Evolutionary conservation across 129 eudicot species (phyloP), one percentile per base, ranked within the genome.

Genomic region (Kitagawia praeruptora): DNA sequence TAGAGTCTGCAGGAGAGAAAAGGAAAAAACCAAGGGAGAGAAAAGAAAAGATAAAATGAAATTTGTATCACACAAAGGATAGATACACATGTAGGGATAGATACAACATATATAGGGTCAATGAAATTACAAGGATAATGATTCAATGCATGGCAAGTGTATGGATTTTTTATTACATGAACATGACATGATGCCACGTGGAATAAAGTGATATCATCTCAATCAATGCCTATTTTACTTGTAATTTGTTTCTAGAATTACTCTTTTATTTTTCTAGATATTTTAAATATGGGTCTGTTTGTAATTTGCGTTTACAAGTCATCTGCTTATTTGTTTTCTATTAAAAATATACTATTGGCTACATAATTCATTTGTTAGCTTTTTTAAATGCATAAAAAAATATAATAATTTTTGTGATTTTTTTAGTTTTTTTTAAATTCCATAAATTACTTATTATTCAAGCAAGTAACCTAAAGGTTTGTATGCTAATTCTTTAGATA

Each of bases 151-250:
- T 61, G 69, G 69, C 69, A 61, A 61, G 69, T 61, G 69, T 61
- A 61, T 61, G 69, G 69, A 61, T 61, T 61, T 61, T 61, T 61
- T 61, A 61, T 61, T 61, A 61, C 69, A 61, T 61, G 69, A 61
- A 61, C 69, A 61, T 61, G 69, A 61, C 69, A 61, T 61, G 69
- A 61, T 61, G 69, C 69, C 69, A 61, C 69, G 69, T 61, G 69
- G 69, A 61, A 2, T 61, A n/a, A 61, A 61, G 69, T 61, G 69
- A 61, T 61, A 61, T 61, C 69, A 61, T 25, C 69, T 21, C 28
- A 61, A 61, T 61, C 69, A 61, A 61, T 21, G 23, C 31, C 10
- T 53, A 2, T 61, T 56, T 61, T 61, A 61, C 69, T 61, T 61
- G 15, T 8, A 40, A n/a, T 61, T 61, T n/a, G 34, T n/a, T 61